A percentile compares a stretch with the other conserved stretches of the same genome.
phyloP scores from a whole-genome alignment of 2,329 filamentous ascomycete genomes.

The Septoria petroselini region DNA sequence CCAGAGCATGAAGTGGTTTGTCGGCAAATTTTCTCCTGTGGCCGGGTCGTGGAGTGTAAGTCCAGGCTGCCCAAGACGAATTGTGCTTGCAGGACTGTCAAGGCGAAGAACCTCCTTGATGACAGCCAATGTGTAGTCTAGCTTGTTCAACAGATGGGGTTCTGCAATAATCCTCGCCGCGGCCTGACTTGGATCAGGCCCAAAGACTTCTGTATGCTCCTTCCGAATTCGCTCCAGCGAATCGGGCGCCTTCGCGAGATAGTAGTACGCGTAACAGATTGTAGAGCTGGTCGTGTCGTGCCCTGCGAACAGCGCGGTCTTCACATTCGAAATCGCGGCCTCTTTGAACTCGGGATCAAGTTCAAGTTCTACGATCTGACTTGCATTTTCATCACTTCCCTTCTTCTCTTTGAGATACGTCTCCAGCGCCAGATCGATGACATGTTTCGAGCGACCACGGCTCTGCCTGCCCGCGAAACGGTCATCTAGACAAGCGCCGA shows the following conservation, averaged over 20 bases:
- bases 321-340: slow-evolving; percentile 39
- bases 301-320: slow-evolving; percentile 45
- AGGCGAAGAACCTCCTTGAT: slow-evolving; percentile 55
- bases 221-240: slow-evolving; percentile 40
- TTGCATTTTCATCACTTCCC: slow-evolving; percentile 25
- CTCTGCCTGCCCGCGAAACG: slow-evolving; percentile 37
- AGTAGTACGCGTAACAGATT: slow-evolving; percentile 42
- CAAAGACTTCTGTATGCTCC: slow-evolving; percentile 55
- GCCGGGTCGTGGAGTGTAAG: slow-evolving; percentile 44
- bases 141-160: slow-evolving; percentile 49
- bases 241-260: slow-evolving; percentile 39
- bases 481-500: slow-evolving; percentile 39
- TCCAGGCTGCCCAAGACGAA: slow-evolving; percentile 36
- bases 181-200: slow-evolving; percentile 38
- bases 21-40: slow-evolving; percentile 45
- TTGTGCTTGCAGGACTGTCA: slow-evolving; percentile 49
- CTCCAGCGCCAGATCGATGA: slow-evolving; percentile 38
- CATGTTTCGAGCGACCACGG: slow-evolving; percentile 38
- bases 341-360: slow-evolving; percentile 41
- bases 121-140: slow-evolving; percentile 53
- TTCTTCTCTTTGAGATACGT: slow-evolving; percentile 42
- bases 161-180: slow-evolving; percentile 43
- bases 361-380: slow-evolving; percentile 36
- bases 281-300: slow-evolving; percentile 44
- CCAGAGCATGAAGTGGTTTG: slow-evolving; percentile 46